Evolutionary conservation across 2,329 filamentous ascomycete genomes (phyloP).

Genomic region (Nemania serpens): DNA sequence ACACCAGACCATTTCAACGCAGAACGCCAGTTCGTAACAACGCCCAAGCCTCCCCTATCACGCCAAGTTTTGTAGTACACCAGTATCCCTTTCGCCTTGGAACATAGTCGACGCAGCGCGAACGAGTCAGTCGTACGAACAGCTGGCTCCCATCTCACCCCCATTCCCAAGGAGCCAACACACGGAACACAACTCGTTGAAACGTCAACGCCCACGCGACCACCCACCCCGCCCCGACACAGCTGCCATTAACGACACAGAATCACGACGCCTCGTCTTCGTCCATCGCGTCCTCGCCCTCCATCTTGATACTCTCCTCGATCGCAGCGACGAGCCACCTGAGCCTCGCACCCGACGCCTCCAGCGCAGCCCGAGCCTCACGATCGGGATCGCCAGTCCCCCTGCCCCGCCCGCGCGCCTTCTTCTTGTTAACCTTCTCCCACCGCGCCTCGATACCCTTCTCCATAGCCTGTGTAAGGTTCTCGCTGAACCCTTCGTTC

Average conservation of each 20-base stretch:
- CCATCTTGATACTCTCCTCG: conserved; percentile 27
- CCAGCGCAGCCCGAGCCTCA: conserved; percentile 50
- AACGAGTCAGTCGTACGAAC: no score
- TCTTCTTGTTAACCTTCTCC: conserved; percentile 51
- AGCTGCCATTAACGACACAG: conserved; percentile 29
- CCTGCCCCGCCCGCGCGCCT: conserved; percentile 29
- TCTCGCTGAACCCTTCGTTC: conserved; percentile 42
- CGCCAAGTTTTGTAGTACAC: neutral
- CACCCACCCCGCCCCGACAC: no score
- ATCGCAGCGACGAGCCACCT: conserved; percentile 46
- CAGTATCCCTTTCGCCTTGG: neutral
- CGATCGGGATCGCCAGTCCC: conserved; percentile 44
- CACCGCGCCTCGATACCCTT: conserved; percentile 55
- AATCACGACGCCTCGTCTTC: conserved; percentile 27
- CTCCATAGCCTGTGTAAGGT: conserved; percentile 48
- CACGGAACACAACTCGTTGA: no score
- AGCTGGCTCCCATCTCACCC: no score
- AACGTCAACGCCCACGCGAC: no score
- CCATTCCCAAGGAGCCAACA: no score
- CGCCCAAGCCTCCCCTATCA: neutral
- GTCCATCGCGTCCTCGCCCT: conserved; percentile 25
- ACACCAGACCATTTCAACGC: neutral
- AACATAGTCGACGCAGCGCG: neutral
- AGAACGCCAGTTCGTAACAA: conserved; percentile 4
- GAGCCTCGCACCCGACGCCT: conserved; percentile 52